Percentiles rank a stretch among this genome's conserved stretches.
Conservation (phyloP, 140 eudicot species). For the Bidens hawaiensis region DNA sequence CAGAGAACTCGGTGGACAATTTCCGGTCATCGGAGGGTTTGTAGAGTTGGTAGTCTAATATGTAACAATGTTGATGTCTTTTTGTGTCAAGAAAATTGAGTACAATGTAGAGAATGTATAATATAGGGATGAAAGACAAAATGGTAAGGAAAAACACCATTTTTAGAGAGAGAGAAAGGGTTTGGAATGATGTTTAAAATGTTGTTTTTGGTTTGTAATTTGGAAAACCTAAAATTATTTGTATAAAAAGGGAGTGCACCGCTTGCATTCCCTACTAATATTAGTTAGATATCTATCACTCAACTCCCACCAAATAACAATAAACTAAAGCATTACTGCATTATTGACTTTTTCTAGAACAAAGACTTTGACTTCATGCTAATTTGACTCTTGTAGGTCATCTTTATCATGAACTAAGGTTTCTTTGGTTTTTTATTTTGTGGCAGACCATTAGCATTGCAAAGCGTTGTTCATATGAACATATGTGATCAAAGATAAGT, state of each 20-base stretch:
- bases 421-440: background rate
- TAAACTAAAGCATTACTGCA: conserved; percentile 15
- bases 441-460: no score
- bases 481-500: background rate
- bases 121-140: conserved; percentile 20
- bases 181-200: conserved; percentile 2
- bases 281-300: conserved; percentile 29
- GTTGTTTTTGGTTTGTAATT: conserved; percentile 20
- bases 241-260: conserved; percentile 30
- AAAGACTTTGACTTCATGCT: conserved; percentile 17
- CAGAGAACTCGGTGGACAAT: conserved; percentile 32
- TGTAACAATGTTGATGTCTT: conserved; percentile 35
- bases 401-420: background rate
- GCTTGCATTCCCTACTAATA: conserved; percentile 19
- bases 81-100: conserved; percentile 18
- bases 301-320: conserved; percentile 47
- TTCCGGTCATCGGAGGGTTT: conserved; percentile 41
- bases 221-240: conserved; percentile 9
- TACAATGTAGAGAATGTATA: conserved; percentile 29
- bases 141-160: conserved; percentile 23
- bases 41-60: conserved; percentile 37
- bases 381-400: conserved; percentile 14
- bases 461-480: no score
- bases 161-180: conserved; percentile 10
- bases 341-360: conserved; percentile 16